Conservation (phyloP, 2,329 filamentous ascomycete genomes). For the Talaromyces marneffei region DNA sequence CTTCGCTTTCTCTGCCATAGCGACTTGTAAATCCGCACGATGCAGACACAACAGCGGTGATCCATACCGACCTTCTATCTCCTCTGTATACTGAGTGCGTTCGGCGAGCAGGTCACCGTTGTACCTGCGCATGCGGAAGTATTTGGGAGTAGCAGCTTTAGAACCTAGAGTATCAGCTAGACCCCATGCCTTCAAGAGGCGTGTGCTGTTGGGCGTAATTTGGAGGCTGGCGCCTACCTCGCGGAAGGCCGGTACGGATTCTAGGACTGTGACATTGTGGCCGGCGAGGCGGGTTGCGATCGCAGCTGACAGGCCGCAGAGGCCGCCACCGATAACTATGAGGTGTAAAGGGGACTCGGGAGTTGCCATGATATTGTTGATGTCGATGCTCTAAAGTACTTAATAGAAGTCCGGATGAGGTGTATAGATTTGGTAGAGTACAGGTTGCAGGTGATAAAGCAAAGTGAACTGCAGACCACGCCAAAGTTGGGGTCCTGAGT, state of each 20-base stretch:
- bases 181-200: background rate
- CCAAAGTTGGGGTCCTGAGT: too few species aligned
- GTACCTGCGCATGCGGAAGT: background rate
- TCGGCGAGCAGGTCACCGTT: background rate
- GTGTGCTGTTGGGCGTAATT: background rate
- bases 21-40: background rate
- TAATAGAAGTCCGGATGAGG: too few species aligned
- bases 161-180: background rate
- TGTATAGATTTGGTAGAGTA: background rate
- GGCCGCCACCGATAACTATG: background rate
- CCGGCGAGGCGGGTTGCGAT: background rate
- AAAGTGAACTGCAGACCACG: too few species aligned
- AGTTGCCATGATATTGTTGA: background rate
- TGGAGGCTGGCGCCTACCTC: background rate
- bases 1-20: background rate
- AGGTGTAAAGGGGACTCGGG: background rate
- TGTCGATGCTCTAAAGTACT: background rate
- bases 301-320: background rate
- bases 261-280: background rate
- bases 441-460: background rate
- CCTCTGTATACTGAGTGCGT: background rate
- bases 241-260: background rate
- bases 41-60: background rate
- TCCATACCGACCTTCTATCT: background rate
- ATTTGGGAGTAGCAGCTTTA: background rate